Conservation (phyloP, 305 asterid species). For the Lippia alba region DNA sequence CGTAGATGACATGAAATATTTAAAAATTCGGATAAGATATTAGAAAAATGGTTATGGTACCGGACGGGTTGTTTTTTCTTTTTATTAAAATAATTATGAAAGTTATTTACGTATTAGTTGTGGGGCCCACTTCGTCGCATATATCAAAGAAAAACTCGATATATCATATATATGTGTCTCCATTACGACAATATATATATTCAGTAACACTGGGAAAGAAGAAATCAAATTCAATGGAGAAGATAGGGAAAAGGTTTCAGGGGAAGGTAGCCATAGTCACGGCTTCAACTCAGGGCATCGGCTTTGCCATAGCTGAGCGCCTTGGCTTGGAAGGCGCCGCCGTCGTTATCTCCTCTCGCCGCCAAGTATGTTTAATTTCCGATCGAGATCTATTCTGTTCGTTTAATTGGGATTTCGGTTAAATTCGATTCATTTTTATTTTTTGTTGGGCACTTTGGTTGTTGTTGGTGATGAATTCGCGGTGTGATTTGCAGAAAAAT, state of each 20-base stretch:
- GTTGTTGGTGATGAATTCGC: background rate
- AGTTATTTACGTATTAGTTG: too few species aligned
- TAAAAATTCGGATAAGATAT: too few species aligned
- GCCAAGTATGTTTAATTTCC: slow-evolving; percentile 48
- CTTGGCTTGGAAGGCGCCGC: slow-evolving; percentile 91
- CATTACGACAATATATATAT: too few species aligned
- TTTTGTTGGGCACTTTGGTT: background rate
- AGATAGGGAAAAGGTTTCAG: slow-evolving; percentile 63
- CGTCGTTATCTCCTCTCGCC: slow-evolving; percentile 92
- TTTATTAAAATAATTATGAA: too few species aligned
- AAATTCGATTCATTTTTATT: background rate
- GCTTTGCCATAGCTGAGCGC: slow-evolving; percentile 82
- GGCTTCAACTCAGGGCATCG: slow-evolving; percentile 97
- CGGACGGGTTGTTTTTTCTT: too few species aligned
- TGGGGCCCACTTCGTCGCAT: too few species aligned
- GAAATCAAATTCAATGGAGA: slow-evolving; percentile 58
- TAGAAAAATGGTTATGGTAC: too few species aligned
- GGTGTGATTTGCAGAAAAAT: slow-evolving; percentile 57
- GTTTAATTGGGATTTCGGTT: background rate
- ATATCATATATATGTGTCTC: too few species aligned
- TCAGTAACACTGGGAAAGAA: too few species aligned
- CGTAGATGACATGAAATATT: too few species aligned
- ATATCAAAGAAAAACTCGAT: too few species aligned
- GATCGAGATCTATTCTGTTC: background rate
- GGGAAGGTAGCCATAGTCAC: slow-evolving; percentile 85